These are phyloP conservation scores for Peronosclerospora sorghi DNA, from an alignment of 352 stramenopile species.

Conservation along the genomic window DNA sequence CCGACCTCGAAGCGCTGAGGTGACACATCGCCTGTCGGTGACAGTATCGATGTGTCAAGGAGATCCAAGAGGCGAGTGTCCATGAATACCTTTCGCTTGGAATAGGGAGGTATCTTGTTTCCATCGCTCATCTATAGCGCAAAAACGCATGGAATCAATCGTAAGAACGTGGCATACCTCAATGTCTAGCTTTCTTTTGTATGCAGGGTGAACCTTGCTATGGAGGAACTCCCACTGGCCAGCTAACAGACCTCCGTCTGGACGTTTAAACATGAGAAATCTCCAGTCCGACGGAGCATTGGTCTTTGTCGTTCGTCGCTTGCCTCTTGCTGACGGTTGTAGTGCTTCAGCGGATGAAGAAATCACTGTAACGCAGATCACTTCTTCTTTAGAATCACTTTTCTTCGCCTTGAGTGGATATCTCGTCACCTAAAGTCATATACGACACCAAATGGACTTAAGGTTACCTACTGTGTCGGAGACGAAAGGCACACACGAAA, in stretches of 20 bases:
- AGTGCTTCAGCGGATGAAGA: slow-evolving; percentile 12
- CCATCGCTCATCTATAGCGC: slow-evolving; percentile 42
- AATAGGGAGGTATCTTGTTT: slow-evolving; percentile 51
- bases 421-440: slow-evolving; percentile 42
- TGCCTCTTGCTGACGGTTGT: slow-evolving; percentile 1
- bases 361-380: slow-evolving; percentile 64
- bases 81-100: slow-evolving; percentile 49
- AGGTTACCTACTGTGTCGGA: background rate
- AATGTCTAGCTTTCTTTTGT: background rate
- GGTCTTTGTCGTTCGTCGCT: slow-evolving; percentile 13
- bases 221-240: slow-evolving; percentile 86
- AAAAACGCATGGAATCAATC: background rate
- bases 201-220: slow-evolving; percentile 35
- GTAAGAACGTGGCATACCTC: background rate
- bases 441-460: background rate
- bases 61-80: slow-evolving; percentile 26
- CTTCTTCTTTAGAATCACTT: slow-evolving; percentile 61
- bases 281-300: slow-evolving; percentile 28
- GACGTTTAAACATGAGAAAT: slow-evolving; percentile 74
- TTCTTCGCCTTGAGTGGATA: slow-evolving; percentile 81
- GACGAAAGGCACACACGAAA: background rate
- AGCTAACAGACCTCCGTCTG: slow-evolving; percentile 58
- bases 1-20: slow-evolving; percentile 43
- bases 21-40: slow-evolving; percentile 10
- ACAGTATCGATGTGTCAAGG: slow-evolving; percentile 18